Conservation (phyloP, 2,329 filamentous ascomycete species). For the Phialophora tarda region DNA sequence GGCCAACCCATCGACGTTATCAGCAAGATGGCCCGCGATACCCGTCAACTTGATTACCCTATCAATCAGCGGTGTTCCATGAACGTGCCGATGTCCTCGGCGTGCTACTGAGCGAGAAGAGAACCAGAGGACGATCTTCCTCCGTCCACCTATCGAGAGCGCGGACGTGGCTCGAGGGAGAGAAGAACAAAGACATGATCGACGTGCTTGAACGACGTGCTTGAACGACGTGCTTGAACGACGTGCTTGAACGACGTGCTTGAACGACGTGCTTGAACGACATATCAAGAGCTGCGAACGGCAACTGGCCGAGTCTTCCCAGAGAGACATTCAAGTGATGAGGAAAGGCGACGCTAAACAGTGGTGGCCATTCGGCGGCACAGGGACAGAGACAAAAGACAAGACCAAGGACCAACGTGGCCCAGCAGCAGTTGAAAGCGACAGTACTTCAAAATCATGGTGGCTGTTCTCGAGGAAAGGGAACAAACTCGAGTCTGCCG, state of each 20-base stretch:
- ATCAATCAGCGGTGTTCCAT: constrained; percentile 4
- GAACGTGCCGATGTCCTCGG: constrained; percentile 6
- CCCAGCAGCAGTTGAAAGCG: constrained; percentile 6
- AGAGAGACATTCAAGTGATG: constrained; percentile 2
- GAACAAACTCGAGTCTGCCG: constrained; percentile 5
- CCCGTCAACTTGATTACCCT: constrained; percentile 1
- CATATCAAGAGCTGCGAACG: constrained; percentile 5
- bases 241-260: constrained; percentile 3
- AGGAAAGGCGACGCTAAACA: constrained; percentile 1
- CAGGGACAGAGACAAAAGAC: neutral
- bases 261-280: constrained; percentile 1
- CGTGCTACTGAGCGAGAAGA: constrained; percentile 3
- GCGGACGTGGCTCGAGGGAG: constrained; percentile 2
- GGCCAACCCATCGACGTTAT: constrained; percentile 9
- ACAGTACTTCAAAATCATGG: constrained; percentile 7
- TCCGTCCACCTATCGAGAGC: neutral
- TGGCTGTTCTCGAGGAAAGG: constrained; percentile 7
- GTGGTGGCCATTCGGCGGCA: constrained; percentile 10
- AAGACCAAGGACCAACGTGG: neutral
- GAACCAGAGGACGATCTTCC: constrained; percentile 1
- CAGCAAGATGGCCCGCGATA: constrained; percentile 7
- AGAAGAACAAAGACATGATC: constrained; percentile 4
- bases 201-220: constrained; percentile 1
- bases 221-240: constrained; percentile 2
- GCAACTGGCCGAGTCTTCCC: neutral